Evolutionary conservation across 2,329 filamentous ascomycete genomes (phyloP).

Genomic region (Knufia fluminis): DNA sequence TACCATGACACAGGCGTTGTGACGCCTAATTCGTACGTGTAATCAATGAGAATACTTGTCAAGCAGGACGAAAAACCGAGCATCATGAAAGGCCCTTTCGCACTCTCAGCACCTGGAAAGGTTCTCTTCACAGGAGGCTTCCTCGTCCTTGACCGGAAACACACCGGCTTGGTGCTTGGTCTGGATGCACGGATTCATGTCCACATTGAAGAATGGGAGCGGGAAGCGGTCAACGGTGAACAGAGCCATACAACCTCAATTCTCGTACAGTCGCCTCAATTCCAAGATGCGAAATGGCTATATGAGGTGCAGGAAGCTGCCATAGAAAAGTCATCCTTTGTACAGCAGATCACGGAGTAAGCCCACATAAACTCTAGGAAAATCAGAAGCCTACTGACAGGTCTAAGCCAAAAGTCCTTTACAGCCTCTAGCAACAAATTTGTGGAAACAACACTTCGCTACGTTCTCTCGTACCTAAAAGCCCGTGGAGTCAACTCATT

Average conservation of each 20-base stretch:
- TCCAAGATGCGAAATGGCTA: conserved; percentile 75
- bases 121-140: conserved; percentile 92
- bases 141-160: conserved; percentile 77
- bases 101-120: conserved; percentile 89
- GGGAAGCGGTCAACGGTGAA: conserved; percentile 11
- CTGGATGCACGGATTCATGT: conserved; percentile 57
- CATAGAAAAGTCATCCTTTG: not conserved
- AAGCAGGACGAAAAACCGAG: not conserved
- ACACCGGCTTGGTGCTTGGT: conserved; percentile 64
- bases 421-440: conserved; percentile 58
- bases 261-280: conserved; percentile 85
- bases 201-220: conserved; percentile 40
- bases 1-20: no score
- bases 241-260: conserved; percentile 37
- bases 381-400: not conserved
- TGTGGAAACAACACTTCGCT: conserved; percentile 82
- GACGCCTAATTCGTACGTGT: no score
- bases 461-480: conserved; percentile 71
- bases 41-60: no score
- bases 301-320: conserved; percentile 53
- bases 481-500: conserved; percentile 46
- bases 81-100: conserved; percentile 28
- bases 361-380: conserved; percentile 31
- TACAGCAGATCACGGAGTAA: conserved; percentile 52
- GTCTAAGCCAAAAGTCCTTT: conserved; percentile 7